phyloP scores from a whole-genome alignment of 2,329 filamentous ascomycete genomes.

The Cladosporium sp. region DNA sequence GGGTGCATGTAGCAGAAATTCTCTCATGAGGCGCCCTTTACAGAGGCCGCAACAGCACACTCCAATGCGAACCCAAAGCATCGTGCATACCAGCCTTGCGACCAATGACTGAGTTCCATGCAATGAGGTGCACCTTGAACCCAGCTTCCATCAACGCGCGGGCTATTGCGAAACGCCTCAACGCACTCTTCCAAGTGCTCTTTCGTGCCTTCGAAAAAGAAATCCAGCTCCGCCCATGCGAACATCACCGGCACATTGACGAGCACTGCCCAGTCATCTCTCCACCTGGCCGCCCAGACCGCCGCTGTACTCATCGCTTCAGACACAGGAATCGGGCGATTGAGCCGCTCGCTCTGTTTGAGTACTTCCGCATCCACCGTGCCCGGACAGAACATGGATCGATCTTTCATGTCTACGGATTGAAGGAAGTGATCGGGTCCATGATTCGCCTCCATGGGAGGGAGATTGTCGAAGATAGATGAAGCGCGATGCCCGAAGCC shows the following conservation, averaged over 20 bases:
- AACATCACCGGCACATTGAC: slow-evolving; percentile 3
- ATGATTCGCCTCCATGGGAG: neutral
- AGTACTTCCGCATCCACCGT: neutral
- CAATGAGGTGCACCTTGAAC: slow-evolving; percentile 1
- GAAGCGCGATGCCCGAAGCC: slow-evolving; percentile 1
- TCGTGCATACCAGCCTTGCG: slow-evolving; percentile 9
- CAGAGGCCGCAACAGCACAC: slow-evolving; percentile 2
- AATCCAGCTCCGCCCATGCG: slow-evolving; percentile 5
- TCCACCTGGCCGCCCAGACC: neutral
- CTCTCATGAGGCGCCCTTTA: neutral
- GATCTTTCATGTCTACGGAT: neutral
- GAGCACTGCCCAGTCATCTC: neutral
- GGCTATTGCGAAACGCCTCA: neutral
- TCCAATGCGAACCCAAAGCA: slow-evolving; percentile 14
- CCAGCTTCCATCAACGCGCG: slow-evolving; percentile 5
- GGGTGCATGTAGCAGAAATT: neutral
- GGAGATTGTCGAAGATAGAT: neutral
- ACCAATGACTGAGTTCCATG: slow-evolving; percentile 15
- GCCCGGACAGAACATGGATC: slow-evolving; percentile 2
- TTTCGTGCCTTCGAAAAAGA: neutral
- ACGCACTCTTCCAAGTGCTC: slow-evolving; percentile 11
- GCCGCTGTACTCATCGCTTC: neutral
- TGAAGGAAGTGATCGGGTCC: neutral
- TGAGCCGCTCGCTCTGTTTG: neutral
- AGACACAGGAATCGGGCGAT: neutral